phyloP scores from a whole-genome alignment of 1,139 yeast genomes.

The Schwanniomyces etchellsii region DNA sequence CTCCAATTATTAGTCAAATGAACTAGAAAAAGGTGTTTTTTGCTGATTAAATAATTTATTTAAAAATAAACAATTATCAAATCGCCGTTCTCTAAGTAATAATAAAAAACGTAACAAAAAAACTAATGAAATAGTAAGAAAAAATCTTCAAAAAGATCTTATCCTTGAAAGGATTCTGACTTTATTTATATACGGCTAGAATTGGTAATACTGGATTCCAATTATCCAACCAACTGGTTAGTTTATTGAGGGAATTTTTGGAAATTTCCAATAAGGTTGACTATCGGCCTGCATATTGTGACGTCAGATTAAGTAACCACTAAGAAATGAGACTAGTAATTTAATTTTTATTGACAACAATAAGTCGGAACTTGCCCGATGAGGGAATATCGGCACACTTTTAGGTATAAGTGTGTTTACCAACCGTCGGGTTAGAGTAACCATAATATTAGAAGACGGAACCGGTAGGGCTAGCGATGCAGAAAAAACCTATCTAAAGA shows the following conservation, averaged over 20 bases:
- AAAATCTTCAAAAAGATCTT: not conserved
- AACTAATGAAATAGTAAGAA: conserved; percentile 3
- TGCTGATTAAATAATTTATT: conserved; percentile 3
- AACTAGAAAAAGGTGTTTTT: conserved; percentile 3
- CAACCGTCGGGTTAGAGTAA: not conserved
- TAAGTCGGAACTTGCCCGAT: not conserved
- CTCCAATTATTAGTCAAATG: not conserved
- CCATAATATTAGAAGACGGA: not conserved
- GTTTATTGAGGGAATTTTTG: conserved; percentile 9
- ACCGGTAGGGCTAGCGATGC: not conserved
- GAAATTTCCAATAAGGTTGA: conserved; percentile 1
- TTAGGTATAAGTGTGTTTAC: not conserved
- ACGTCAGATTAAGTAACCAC: conserved; percentile 1
- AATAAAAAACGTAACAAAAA: conserved; percentile 2
- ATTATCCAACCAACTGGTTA: conserved; percentile 2
- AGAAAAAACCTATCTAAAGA: not conserved
- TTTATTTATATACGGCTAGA: conserved; percentile 8
- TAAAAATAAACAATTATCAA: conserved; percentile 2
- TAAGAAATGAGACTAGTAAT: not conserved
- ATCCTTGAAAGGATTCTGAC: conserved; percentile 1
- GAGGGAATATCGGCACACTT: not conserved
- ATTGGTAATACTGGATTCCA: conserved; percentile 1
- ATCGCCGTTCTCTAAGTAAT: conserved; percentile 2
- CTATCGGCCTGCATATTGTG: conserved; percentile 1
- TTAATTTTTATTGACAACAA: conserved; percentile 1